Base-by-base conservation (phyloP, 2,329 filamentous ascomycete genomes). In the Fusarium oligoseptatum region DNA sequence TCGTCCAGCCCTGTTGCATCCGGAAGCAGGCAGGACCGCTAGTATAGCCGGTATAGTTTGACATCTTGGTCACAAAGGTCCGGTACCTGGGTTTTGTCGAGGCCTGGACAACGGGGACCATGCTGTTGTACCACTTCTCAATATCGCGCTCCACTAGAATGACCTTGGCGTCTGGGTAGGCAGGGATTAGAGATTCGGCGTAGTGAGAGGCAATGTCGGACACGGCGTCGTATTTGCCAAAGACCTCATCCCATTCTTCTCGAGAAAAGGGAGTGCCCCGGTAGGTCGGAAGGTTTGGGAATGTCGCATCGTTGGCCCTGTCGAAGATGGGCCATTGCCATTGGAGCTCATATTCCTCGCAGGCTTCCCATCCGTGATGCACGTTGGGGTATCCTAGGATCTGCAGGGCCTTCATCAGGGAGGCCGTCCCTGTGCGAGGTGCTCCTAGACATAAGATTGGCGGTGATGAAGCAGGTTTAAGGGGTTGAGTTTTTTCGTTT, bases 161-260 rank as follows among this genome's bases (percentile, higher is more conserved):
- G 10, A 81, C 74, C 27, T 80, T 80, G 1, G 80, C 80, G 0
- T 81, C 76, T 1, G 80, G 80, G 9, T 82, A 82, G 0, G 77
- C 77, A 4, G 62, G 64, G 17, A 81, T 76, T 1, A 82, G 60
- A n/a, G 76, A 71, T 15, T 74, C 62, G 0, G 78, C 75, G 8
- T 74, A 80, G 22, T 76, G 67, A 14, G 71, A 71, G 0, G 75
- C 75, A 7, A 81, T 17, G 43, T 82, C 80, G 0, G 80, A 80
- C 0, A 78, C 64, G 2, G 77, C 78, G 27, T 81, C 77, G 61
- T 74, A 79, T 1, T 67, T 36, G 1, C 76, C 76, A 22, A 79
- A 79, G 0, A 81, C 58, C 3, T 71, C 62, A 3, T 81, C 75
- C 78, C 79, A 81, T 22, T 79, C 66, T 0, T 45, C 62, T 0